These are phyloP conservation scores for Didymosphaeria variabile DNA, from an alignment of 2,329 filamentous ascomycete genomes.

Conservation along the genomic window DNA sequence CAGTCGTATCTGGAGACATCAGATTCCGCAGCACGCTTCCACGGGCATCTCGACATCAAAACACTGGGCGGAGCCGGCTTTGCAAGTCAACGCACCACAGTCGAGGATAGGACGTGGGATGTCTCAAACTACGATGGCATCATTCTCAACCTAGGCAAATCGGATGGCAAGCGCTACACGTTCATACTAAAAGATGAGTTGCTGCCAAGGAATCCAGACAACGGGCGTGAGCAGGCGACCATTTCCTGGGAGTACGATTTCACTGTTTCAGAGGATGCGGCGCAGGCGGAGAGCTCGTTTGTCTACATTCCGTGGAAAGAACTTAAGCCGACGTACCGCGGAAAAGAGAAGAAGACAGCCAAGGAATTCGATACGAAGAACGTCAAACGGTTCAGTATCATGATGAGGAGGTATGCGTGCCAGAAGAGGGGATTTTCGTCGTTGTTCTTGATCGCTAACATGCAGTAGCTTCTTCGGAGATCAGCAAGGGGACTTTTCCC, in stretches of 20 bases:
- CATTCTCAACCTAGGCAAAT: slow-evolving; percentile 60
- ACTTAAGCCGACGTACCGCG: slow-evolving; percentile 78
- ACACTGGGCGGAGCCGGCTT: slow-evolving; percentile 84
- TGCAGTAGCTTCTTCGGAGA: slow-evolving; percentile 73
- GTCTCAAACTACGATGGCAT: slow-evolving; percentile 71
- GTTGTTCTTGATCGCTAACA: slow-evolving; percentile 26
- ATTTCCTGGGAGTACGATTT: slow-evolving; percentile 81
- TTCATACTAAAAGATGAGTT: slow-evolving; percentile 77
- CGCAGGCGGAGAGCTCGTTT: slow-evolving; percentile 27
- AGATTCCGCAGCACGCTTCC: slow-evolving; percentile 61
- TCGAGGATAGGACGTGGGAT: slow-evolving; percentile 68
- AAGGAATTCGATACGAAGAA: slow-evolving; percentile 65
- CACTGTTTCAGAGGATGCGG: slow-evolving; percentile 29
- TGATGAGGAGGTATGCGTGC: slow-evolving; percentile 78
- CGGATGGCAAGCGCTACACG: slow-evolving; percentile 75
- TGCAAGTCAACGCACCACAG: slow-evolving; percentile 75
- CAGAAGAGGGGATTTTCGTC: background rate
- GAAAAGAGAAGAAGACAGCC: slow-evolving; percentile 69
- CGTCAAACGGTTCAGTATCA: slow-evolving; percentile 75
- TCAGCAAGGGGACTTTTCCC: slow-evolving; percentile 73
- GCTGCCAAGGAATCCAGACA: slow-evolving; percentile 62
- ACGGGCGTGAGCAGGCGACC: slow-evolving; percentile 75
- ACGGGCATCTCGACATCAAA: slow-evolving; percentile 75
- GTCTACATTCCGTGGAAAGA: slow-evolving; percentile 70
- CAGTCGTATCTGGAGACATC: slow-evolving; percentile 61